Evolutionary conservation across 1,284 basidiomycete genomes (phyloP).

Genomic region (Tremellales sp.): DNA sequence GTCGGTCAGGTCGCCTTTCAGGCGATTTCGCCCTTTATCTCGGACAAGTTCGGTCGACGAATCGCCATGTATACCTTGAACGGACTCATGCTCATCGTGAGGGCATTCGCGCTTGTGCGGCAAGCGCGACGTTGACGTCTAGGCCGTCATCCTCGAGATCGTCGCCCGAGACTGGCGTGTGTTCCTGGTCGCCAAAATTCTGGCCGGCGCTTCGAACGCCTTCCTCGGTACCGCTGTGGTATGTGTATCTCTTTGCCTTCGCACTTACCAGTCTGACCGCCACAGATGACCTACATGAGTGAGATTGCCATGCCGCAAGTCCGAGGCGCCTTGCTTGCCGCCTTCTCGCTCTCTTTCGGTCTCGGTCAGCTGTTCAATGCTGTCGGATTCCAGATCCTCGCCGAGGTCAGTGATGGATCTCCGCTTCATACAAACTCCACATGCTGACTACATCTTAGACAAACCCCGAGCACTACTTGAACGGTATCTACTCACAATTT

Average conservation of each 20-base stretch:
- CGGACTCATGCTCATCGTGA: slow-evolving; percentile 2
- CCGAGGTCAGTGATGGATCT: background rate
- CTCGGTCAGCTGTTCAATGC: slow-evolving; percentile 14
- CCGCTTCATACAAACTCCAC: background rate
- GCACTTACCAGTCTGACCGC: background rate
- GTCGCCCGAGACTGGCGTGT: slow-evolving; percentile 11
- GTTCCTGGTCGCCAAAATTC: slow-evolving; percentile 16
- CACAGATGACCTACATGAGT: slow-evolving; percentile 13
- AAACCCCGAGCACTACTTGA: slow-evolving; percentile 4
- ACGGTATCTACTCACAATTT: slow-evolving; percentile 15
- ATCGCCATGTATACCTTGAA: slow-evolving; percentile 1
- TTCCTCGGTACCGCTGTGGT: slow-evolving; percentile 10
- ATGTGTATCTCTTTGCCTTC: background rate
- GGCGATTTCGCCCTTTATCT: slow-evolving; percentile 6
- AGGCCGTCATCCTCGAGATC: slow-evolving; percentile 11
- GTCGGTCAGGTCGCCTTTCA: slow-evolving; percentile 6
- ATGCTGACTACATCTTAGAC: background rate
- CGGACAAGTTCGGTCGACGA: slow-evolving; percentile 21
- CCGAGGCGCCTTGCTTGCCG: slow-evolving; percentile 21
- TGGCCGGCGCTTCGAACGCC: slow-evolving; percentile 4
- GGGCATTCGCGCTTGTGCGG: background rate
- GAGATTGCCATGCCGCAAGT: slow-evolving; percentile 26
- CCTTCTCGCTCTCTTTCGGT: slow-evolving; percentile 18
- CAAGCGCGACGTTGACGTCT: background rate
- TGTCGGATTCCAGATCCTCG: slow-evolving; percentile 13